A percentile compares a stretch with the other conserved stretches of the same genome.
Evolutionary conservation across 2,329 filamentous ascomycete species (phyloP).

Genomic region (Coniochaeta prunicola): DNA sequence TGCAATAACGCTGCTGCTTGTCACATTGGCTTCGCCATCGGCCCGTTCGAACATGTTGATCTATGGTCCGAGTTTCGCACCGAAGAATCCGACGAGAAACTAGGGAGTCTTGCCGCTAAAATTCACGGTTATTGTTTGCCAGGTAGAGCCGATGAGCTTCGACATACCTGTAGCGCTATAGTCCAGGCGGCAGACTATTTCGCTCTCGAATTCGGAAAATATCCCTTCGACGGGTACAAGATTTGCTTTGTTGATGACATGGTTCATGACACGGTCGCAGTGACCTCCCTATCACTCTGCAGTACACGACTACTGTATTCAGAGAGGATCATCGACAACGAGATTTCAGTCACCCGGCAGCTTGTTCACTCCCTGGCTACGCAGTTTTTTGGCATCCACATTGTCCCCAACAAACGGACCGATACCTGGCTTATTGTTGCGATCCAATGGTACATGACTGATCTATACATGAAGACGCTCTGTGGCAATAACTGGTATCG

Average conservation of each 20-base stretch:
- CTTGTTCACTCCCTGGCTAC: slow-evolving; percentile 79
- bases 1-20: slow-evolving; percentile 70
- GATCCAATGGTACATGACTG: slow-evolving; percentile 90
- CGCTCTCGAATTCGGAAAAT: slow-evolving; percentile 79
- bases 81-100: slow-evolving; percentile 83
- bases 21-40: slow-evolving; percentile 88
- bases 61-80: slow-evolving; percentile 78
- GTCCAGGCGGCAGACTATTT: slow-evolving; percentile 87
- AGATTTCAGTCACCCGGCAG: slow-evolving; percentile 72
- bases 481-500: slow-evolving; percentile 94
- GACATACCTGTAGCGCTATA: slow-evolving; percentile 79
- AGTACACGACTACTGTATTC: slow-evolving; percentile 82
- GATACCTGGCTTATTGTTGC: slow-evolving; percentile 90
- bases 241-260: slow-evolving; percentile 92
- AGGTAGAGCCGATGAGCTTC: slow-evolving; percentile 70
- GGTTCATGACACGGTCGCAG: slow-evolving; percentile 63
- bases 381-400: slow-evolving; percentile 92
- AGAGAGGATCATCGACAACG: slow-evolving; percentile 75
- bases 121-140: slow-evolving; percentile 90
- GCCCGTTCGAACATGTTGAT: slow-evolving; percentile 91
- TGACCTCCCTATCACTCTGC: slow-evolving; percentile 80
- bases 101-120: slow-evolving; percentile 81
- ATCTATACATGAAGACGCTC: slow-evolving; percentile 81
- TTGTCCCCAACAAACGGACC: slow-evolving; percentile 71
- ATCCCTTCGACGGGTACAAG: slow-evolving; percentile 88